These are phyloP conservation scores for Carex myosuroides DNA, from an alignment of 176 grass and related monocot genomes.

Conservation along the genomic window DNA sequence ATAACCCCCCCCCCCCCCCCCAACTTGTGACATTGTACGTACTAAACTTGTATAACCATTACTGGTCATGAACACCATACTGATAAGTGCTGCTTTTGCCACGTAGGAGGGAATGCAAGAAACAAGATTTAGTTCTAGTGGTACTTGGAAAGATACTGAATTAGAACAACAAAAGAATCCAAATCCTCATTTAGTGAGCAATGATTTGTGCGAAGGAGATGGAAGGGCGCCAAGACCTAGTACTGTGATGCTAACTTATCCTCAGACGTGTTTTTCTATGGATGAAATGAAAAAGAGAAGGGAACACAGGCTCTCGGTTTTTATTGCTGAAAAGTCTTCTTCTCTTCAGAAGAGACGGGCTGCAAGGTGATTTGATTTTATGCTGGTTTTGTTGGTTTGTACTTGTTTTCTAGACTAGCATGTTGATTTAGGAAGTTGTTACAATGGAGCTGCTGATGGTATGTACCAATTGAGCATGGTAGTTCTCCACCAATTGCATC, in stretches of 20 bases:
- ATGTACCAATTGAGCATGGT: background rate
- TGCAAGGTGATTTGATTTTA: conserved; percentile 36
- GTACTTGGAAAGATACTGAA: conserved; percentile 31
- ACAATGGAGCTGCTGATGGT: background rate
- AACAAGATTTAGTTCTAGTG: conserved; percentile 27
- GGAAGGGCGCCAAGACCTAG: conserved; percentile 23
- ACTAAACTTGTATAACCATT: conserved; percentile 2
- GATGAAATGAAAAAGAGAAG: conserved; percentile 66
- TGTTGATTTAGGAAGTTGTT: background rate
- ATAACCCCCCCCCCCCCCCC: background rate
- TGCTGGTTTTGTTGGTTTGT: conserved; percentile 6
- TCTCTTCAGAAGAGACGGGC: conserved; percentile 30
- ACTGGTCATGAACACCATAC: background rate
- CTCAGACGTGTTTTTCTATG: conserved; percentile 55
- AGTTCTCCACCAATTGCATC: background rate
- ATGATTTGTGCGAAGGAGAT: conserved; percentile 27
- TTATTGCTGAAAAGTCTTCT: conserved; percentile 28
- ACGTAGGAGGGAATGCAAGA: conserved; percentile 34
- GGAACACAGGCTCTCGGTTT: conserved; percentile 36
- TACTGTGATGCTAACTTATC: conserved; percentile 41
- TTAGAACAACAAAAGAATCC: conserved; percentile 22
- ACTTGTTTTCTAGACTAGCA: background rate
- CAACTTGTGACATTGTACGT: background rate
- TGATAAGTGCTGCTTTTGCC: conserved; percentile 16
- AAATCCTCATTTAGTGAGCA: conserved; percentile 22